Base-by-base conservation (phyloP, 139 green algal genomes). In the Picochlorum sp. region DNA sequence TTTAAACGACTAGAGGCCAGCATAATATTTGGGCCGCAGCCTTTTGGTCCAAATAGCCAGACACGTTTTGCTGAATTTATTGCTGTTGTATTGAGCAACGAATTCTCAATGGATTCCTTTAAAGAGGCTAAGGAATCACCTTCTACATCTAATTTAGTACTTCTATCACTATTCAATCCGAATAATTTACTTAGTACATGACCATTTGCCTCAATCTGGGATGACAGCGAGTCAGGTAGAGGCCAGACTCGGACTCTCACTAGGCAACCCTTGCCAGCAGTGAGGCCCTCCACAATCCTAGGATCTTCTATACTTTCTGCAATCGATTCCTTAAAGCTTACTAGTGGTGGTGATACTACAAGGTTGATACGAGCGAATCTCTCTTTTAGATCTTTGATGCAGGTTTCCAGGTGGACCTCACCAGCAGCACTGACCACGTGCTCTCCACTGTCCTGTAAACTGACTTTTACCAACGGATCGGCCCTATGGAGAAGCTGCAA, bases 401-500 rank as follows among this genome's bases (percentile, higher is more conserved):
- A 93, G 5, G 85, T 94, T 77, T 96, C 86, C 55, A 99, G 67
- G 76, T 99, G 93, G 52, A 98, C 90, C 71, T 99, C 93, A 1
- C 93, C 93, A 55, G 89, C 37, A 47, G 41, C 25, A 25, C 77
- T 82, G 26, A 98, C 50, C 55, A 98, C 81, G 58, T 91, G 79
- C 75, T 96, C 89, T 2, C 89, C 89, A 20, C 55, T 88, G 37
- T 86, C 76, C 36, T 65, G 64, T 36, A 77, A n/a, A 41, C 35
- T 45, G 33, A 79, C 61, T 20, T 53, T 81, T 24, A 96, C 87
- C 55, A 96, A 87, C 1, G 90, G 89, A 67, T 98, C 90, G 0
- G 90, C 86, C n/a, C 73, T 63, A 72, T 96, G 89, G 45, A 99
- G 81, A 57, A 96, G 80, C 20, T 79, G 72, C 63, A 99, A 74